A percentile compares a stretch with the other conserved stretches of the same genome.
These are phyloP conservation scores for Blastocystis sp. DNA, from an alignment of 352 stramenopile genomes.

Conservation along the genomic window DNA sequence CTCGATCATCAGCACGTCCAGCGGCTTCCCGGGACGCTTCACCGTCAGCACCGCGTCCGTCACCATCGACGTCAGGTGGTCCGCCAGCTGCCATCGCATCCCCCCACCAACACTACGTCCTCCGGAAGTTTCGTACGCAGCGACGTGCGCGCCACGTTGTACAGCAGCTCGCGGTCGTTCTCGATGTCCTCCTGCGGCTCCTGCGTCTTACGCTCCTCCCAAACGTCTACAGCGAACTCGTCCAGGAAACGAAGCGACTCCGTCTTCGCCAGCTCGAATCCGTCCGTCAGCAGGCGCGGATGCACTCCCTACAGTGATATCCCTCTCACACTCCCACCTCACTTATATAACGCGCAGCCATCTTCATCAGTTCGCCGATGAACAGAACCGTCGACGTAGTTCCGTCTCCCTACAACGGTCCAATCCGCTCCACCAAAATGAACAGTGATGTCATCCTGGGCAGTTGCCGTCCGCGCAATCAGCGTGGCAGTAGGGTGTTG, in stretches of 20 bases:
- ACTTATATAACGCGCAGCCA: slow-evolving; percentile 84
- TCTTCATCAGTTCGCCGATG: slow-evolving; percentile 92
- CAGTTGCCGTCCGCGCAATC: slow-evolving; percentile 91
- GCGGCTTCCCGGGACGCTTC: slow-evolving; percentile 68
- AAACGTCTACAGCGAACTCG: slow-evolving; percentile 63
- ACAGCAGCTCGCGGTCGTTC: slow-evolving; percentile 84
- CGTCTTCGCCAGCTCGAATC: slow-evolving; percentile 90
- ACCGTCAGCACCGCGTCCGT: slow-evolving; percentile 90
- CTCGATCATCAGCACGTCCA: slow-evolving; percentile 98
- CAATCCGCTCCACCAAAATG: neutral
- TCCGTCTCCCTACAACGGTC: slow-evolving; percentile 74
- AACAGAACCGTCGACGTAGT: slow-evolving; percentile 95
- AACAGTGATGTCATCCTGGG: slow-evolving; percentile 81
- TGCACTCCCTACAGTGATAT: slow-evolving; percentile 29
- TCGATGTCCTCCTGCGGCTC: slow-evolving; percentile 67
- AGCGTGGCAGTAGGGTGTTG: slow-evolving; percentile 92
- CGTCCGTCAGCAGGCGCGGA: slow-evolving; percentile 60
- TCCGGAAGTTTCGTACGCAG: slow-evolving; percentile 91
- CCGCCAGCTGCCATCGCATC: slow-evolving; percentile 63
- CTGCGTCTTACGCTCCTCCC: neutral
- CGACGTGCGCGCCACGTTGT: slow-evolving; percentile 81
- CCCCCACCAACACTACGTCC: slow-evolving; percentile 63
- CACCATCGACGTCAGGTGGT: slow-evolving; percentile 86
- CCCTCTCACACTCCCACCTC: slow-evolving; percentile 65
- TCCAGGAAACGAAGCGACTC: slow-evolving; percentile 83